Base-by-base conservation (phyloP, 192 early-diverging fungal genomes). In the Phycomyces nitens region DNA sequence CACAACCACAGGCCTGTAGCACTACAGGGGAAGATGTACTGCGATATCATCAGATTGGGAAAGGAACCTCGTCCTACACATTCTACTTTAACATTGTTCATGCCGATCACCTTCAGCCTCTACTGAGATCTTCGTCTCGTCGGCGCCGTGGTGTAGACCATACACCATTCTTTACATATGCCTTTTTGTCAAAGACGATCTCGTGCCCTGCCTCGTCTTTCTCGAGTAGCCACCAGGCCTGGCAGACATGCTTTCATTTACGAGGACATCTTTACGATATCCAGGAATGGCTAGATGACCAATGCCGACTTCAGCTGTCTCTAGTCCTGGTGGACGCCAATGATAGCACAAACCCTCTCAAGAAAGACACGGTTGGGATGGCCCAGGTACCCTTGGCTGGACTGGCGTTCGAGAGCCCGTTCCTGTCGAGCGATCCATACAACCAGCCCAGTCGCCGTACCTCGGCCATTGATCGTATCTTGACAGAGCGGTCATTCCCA, bases 11-110 rank as follows among this genome's bases (percentile, higher is more conserved):
- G 29, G 29, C 29, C 29, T 34, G 29, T 34, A 34, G 29, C 29
- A 34, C 29, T 2, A 34, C 29, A 34, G 29, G 29, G 29, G 29
- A 34, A 34, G 29, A 34, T 34, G 29, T 34, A 7, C 7, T 64
- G 50, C 50, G 56, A 20, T 72, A 72, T 51, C 70, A 58, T 27
- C 71, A 72, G 38, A 72, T 72, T 20, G 71, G 71, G 5, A 63
- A 56, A 58, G 71, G 71, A 16, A 50, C 53, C 6, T 61, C 52
- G 15, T 43, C 42, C 21, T 66, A 55, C 20, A 72, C 71, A 1
- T 72, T 72, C 21, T 72, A 72, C 40, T 72, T 72, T 38, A 56
- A 51, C 22, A 59, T 72, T 24, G 56, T 67, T 20, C 59, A 72
- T 40, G 65, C 60, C 15, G 71, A 72, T 52, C 64, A 72, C 24